These are phyloP conservation scores for Mycosarcoma maydis DNA, from an alignment of 1,284 basidiomycete species.

Conservation along the genomic window DNA sequence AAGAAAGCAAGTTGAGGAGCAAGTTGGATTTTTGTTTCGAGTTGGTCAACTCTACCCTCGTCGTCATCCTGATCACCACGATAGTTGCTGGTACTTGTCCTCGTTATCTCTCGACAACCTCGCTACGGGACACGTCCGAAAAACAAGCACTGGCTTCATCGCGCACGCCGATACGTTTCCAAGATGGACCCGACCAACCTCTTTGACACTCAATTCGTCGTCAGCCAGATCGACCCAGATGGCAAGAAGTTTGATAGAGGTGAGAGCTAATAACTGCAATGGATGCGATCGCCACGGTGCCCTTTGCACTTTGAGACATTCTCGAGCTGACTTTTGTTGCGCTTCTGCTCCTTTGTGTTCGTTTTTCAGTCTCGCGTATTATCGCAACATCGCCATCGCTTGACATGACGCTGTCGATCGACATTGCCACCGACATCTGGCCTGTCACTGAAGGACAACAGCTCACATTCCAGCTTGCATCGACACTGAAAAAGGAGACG, in stretches of 20 bases:
- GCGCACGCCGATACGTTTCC: neutral
- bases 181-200: conserved; percentile 63
- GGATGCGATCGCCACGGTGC: neutral
- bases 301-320: neutral
- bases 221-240: conserved; percentile 69
- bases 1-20: conserved; percentile 2
- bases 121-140: no score
- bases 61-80: no score
- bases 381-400: conserved; percentile 69
- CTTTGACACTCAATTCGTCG: conserved; percentile 65
- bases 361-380: conserved; percentile 65
- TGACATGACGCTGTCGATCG: conserved; percentile 85
- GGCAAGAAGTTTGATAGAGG: conserved; percentile 98
- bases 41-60: neutral
- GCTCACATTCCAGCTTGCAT: conserved; percentile 85
- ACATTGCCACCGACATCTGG: conserved; percentile 67
- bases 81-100: no score
- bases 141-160: neutral
- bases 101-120: no score
- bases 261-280: conserved; percentile 66
- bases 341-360: conserved; percentile 69
- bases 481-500: conserved; percentile 72
- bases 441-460: conserved; percentile 72
- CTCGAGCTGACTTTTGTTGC: neutral
- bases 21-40: no score